Conservation (phyloP, 371 early-diverging fungal species). For the Mucor piriformis region DNA sequence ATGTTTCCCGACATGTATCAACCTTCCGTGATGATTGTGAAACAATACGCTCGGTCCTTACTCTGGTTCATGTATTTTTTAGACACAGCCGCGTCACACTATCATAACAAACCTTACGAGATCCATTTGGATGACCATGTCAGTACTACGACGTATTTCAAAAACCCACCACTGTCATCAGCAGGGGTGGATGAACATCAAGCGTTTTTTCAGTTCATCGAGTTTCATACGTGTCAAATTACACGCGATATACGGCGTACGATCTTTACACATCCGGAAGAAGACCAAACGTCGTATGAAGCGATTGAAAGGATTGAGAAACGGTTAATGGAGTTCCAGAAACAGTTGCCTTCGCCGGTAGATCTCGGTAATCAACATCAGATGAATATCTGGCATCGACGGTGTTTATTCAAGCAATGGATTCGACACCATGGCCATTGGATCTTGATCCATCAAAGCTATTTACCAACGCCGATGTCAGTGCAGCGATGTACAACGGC, state of each 20-base stretch:
- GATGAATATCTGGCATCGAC: constrained; percentile 32
- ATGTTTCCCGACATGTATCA: constrained; percentile 15
- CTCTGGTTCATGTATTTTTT: constrained; percentile 50
- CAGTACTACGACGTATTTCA: constrained; percentile 31
- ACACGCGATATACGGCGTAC: constrained; percentile 49
- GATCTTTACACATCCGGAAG: constrained; percentile 37
- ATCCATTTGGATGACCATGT: constrained; percentile 35
- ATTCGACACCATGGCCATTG: constrained; percentile 51
- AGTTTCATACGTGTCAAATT: constrained; percentile 44
- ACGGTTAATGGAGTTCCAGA: constrained; percentile 27
- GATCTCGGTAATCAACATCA: neutral
- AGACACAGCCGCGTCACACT: constrained; percentile 50
- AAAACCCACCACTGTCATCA: neutral
- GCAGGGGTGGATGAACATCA: constrained; percentile 24
- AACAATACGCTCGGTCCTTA: constrained; percentile 39
- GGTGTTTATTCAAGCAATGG: constrained; percentile 43
- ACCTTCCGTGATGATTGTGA: constrained; percentile 15
- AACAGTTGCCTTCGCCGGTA: constrained; percentile 21
- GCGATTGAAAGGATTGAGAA: constrained; percentile 46
- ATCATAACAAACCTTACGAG: constrained; percentile 50
- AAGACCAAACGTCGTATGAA: constrained; percentile 31
- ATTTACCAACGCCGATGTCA: constrained; percentile 46
- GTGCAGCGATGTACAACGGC: constrained; percentile 45
- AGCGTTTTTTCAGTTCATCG: constrained; percentile 36
- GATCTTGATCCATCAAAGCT: constrained; percentile 53